phyloP scores from a whole-genome alignment of 1,284 basidiomycete species.

The Ceratobasidium sp. region DNA sequence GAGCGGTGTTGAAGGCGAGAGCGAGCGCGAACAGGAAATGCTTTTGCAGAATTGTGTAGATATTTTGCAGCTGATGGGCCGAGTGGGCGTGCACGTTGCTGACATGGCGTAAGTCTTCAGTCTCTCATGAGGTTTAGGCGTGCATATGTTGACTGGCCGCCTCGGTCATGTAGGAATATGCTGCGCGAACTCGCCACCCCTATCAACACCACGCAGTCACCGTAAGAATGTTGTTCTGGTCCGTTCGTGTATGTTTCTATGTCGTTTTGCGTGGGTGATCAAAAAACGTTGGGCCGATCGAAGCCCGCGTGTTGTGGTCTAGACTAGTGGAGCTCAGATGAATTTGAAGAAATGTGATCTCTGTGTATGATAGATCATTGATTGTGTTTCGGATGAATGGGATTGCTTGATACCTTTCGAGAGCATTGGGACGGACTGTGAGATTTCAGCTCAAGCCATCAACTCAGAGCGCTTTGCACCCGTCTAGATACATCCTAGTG shows the following conservation, averaged over 20 bases:
- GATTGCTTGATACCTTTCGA: slow-evolving; percentile 18
- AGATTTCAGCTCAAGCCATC: slow-evolving; percentile 1
- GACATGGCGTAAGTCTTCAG: slow-evolving; percentile 40
- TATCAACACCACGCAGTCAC: slow-evolving; percentile 34
- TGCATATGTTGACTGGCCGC: background rate
- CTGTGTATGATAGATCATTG: slow-evolving; percentile 19
- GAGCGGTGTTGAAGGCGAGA: background rate
- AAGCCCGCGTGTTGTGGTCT: slow-evolving; percentile 15
- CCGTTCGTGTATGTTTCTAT: background rate
- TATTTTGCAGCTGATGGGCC: slow-evolving; percentile 38
- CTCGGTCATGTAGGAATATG: slow-evolving; percentile 18
- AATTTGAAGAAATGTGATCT: slow-evolving; percentile 25
- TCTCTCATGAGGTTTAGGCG: background rate
- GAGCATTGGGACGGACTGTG: background rate
- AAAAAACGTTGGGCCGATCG: background rate
- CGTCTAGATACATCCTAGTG: background rate
- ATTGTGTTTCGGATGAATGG: slow-evolving; percentile 31
- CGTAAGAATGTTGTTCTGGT: slow-evolving; percentile 8
- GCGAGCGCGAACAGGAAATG: slow-evolving; percentile 5
- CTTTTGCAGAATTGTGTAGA: slow-evolving; percentile 32
- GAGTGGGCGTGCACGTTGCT: slow-evolving; percentile 41
- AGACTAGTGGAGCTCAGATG: slow-evolving; percentile 6
- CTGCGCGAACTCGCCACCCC: slow-evolving; percentile 35
- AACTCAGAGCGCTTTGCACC: background rate
- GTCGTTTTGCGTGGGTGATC: background rate